A percentile compares a stretch with the other conserved stretches of the same genome.
Evolutionary conservation across 208 protist genomes (phyloP).

Genomic region (Acanthamoeba lenticulata): DNA sequence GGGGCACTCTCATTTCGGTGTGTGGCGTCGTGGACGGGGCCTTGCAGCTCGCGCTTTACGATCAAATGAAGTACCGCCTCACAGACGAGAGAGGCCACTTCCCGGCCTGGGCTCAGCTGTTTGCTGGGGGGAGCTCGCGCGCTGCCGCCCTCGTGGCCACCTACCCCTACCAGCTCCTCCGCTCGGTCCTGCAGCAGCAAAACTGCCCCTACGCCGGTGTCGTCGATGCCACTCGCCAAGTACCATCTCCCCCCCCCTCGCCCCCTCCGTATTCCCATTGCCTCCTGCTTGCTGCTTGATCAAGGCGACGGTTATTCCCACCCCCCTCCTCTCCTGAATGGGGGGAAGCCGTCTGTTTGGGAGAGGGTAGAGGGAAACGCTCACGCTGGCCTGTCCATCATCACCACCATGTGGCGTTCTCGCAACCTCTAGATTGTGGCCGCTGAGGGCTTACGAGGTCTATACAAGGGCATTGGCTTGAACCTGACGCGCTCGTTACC

Average conservation of each 20-base stretch:
- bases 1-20: background rate
- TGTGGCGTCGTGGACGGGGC: background rate
- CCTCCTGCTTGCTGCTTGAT: background rate
- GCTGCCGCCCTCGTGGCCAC: background rate
- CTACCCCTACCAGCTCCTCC: slow-evolving; percentile 34
- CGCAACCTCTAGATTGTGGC: background rate
- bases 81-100: background rate
- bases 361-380: too few species aligned
- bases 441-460: background rate
- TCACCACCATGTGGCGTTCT: background rate
- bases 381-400: background rate
- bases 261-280: background rate
- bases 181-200: slow-evolving; percentile 6
- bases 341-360: too few species aligned
- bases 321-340: too few species aligned
- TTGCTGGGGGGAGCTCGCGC: background rate
- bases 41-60: background rate
- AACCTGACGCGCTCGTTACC: slow-evolving; percentile 24
- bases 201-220: background rate
- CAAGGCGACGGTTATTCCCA: background rate
- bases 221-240: background rate
- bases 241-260: background rate
- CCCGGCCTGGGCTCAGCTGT: background rate
- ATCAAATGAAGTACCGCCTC: background rate
- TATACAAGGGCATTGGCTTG: slow-evolving; percentile 21